Percentiles rank a stretch among this genome's conserved stretches.
phyloP scores from a whole-genome alignment of 441 rosid genomes.

The Cnidoscolus chayamansa region DNA sequence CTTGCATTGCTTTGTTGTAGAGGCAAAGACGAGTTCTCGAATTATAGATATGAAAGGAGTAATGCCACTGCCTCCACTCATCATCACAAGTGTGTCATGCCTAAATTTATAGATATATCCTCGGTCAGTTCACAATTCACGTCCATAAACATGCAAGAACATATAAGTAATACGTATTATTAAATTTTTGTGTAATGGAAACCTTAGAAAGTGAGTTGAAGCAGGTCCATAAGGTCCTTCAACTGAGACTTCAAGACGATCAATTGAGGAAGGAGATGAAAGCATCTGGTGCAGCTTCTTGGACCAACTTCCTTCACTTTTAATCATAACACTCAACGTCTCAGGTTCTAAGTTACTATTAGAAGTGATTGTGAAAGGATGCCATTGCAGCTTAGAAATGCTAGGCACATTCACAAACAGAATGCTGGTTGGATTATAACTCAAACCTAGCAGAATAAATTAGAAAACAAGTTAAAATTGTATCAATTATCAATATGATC shows the following conservation, averaged over 20 bases:
- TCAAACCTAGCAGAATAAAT: conserved; percentile 31
- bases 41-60: conserved; percentile 78
- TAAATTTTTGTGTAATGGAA: too few species aligned
- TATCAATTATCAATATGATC: background rate
- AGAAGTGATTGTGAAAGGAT: conserved; percentile 57
- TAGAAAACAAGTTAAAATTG: background rate
- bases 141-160: too few species aligned
- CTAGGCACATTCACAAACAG: conserved; percentile 46
- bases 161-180: too few species aligned
- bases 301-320: conserved; percentile 58
- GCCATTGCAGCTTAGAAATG: conserved; percentile 63
- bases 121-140: too few species aligned
- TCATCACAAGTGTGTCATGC: conserved; percentile 75
- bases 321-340: conserved; percentile 44
- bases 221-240: conserved; percentile 74
- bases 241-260: conserved; percentile 42
- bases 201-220: conserved; percentile 42
- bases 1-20: conserved; percentile 36
- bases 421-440: conserved; percentile 45
- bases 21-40: conserved; percentile 54
- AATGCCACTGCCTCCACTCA: conserved; percentile 97
- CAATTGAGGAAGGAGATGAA: conserved; percentile 32
- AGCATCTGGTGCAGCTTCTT: conserved; percentile 38
- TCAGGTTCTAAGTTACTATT: conserved; percentile 45
- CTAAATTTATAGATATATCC: conserved; percentile 25